Evolutionary conservation across 371 early-diverging fungal species (phyloP).

Genomic region (Circinella minor): DNA sequence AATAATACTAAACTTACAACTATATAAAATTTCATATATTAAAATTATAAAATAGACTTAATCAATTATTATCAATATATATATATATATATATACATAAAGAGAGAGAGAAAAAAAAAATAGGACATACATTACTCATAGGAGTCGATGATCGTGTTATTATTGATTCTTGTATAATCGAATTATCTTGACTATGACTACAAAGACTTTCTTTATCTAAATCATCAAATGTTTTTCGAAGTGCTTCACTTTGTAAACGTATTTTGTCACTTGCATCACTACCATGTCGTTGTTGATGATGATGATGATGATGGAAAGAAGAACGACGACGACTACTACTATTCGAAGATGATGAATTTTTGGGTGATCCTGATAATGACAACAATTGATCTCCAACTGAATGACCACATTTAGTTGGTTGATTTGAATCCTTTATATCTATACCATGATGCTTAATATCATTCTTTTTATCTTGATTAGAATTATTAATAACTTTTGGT

Average conservation of each 20-base stretch:
- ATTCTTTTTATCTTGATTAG: no score
- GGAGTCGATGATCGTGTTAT: not conserved
- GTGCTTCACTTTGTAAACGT: constrained; percentile 6
- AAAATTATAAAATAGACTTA: no score
- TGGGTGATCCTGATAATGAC: not conserved
- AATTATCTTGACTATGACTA: not conserved
- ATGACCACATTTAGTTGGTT: not conserved
- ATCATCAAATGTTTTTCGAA: constrained; percentile 16
- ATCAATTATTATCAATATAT: no score
- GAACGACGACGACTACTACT: no score
- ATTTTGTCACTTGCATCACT: constrained; percentile 3
- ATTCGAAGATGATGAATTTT: no score
- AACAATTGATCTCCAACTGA: not conserved
- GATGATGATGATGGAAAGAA: not conserved
- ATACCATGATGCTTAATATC: not conserved
- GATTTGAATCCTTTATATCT: not conserved
- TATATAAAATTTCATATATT: not conserved
- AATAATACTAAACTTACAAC: not conserved
- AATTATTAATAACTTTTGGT: no score
- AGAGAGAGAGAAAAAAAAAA: not conserved
- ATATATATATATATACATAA: no score
- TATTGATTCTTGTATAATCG: not conserved
- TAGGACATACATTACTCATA: not conserved
- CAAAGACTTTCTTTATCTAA: not conserved
- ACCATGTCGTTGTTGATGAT: not conserved